These are phyloP conservation scores for Talaromyces sp. DNA, from an alignment of 2,329 filamentous ascomycete species.

Conservation along the genomic window DNA sequence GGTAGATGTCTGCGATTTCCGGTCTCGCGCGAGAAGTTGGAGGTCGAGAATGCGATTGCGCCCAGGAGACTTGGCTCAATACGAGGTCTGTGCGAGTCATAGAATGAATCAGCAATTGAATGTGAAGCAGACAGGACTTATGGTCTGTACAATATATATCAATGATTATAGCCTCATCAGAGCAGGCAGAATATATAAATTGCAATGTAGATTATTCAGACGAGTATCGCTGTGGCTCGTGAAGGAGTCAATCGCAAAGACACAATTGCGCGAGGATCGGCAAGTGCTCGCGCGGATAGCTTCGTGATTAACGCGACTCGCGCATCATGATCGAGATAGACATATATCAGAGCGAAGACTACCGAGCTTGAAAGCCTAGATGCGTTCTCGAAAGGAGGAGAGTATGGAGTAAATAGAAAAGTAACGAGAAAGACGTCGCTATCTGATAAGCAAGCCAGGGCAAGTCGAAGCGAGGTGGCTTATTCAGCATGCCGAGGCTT, in stretches of 20 bases:
- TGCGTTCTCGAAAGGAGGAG: background rate
- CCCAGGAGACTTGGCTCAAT: background rate
- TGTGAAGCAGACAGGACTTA: no score
- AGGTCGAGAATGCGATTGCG: background rate
- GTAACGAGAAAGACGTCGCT: conserved; percentile 1
- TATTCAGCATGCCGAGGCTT: background rate
- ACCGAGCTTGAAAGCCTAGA: background rate
- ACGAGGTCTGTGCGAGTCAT: background rate
- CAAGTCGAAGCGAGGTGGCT: conserved; percentile 12
- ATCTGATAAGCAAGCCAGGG: conserved; percentile 12
- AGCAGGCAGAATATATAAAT: background rate
- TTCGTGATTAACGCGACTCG: no score
- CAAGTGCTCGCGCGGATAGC: background rate
- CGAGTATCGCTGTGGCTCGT: background rate
- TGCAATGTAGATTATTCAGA: background rate
- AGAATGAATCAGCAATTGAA: background rate
- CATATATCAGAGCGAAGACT: background rate
- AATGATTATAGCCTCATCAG: background rate
- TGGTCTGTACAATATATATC: background rate
- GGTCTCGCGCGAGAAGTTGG: background rate
- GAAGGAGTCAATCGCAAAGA: background rate
- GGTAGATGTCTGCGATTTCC: background rate
- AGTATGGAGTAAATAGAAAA: background rate
- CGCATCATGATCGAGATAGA: background rate
- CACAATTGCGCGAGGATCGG: background rate